phyloP scores from a whole-genome alignment of 1,284 basidiomycete species.

The Papiliotrema nemorosa region DNA sequence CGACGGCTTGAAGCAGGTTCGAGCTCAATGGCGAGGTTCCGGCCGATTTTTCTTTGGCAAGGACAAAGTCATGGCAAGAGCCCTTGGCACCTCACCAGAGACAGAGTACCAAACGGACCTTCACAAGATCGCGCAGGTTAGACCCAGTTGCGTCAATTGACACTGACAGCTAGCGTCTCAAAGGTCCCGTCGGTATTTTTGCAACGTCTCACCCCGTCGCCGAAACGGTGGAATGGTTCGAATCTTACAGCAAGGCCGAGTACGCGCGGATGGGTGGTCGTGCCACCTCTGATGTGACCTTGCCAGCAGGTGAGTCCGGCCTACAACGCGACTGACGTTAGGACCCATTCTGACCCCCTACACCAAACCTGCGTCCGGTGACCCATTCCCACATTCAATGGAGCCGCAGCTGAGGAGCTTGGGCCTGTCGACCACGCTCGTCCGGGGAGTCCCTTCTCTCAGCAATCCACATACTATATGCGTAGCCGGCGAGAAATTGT shows the following conservation, averaged over 20 bases:
- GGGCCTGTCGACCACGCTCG: constrained; percentile 80
- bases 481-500: constrained; percentile 73
- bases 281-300: constrained; percentile 68
- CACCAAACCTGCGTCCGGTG: constrained; percentile 64
- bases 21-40: constrained; percentile 88
- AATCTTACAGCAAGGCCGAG: constrained; percentile 81
- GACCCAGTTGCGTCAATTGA: constrained; percentile 32
- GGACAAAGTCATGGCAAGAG: constrained; percentile 92
- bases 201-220: constrained; percentile 84
- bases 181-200: constrained; percentile 88
- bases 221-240: constrained; percentile 93
- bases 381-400: constrained; percentile 90
- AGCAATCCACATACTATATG: constrained; percentile 79
- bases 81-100: constrained; percentile 81
- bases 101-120: constrained; percentile 81
- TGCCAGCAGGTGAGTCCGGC: constrained; percentile 59
- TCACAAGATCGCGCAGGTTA: constrained; percentile 71
- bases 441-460: constrained; percentile 83
- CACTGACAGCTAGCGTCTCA: constrained; percentile 63
- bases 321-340: constrained; percentile 8
- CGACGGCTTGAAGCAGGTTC: constrained; percentile 87
- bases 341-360: constrained; percentile 53
- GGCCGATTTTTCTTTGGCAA: constrained; percentile 91
- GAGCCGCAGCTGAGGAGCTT: constrained; percentile 92
- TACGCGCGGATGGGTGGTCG: constrained; percentile 85